A percentile compares a stretch with the other conserved stretches of the same genome.
Evolutionary conservation across 768 basidiomycete species (phyloP).

Genomic region (Psilocybe tampanensis): DNA sequence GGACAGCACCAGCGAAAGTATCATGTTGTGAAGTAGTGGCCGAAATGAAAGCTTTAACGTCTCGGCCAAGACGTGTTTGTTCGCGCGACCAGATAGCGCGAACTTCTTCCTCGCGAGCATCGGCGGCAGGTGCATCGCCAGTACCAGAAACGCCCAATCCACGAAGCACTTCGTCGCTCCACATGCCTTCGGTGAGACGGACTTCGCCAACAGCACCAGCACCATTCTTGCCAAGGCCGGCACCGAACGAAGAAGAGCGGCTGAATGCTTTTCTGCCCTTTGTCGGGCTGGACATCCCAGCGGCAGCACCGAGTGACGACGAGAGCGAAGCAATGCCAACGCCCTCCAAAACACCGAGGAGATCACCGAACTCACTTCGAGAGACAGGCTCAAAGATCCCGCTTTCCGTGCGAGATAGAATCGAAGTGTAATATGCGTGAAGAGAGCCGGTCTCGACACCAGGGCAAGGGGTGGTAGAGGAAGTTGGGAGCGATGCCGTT

Average conservation of each 20-base stretch:
- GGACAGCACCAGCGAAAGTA: slow-evolving; percentile 46
- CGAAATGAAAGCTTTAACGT: slow-evolving; percentile 35
- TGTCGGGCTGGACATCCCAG: slow-evolving; percentile 40
- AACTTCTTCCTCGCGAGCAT: slow-evolving; percentile 29
- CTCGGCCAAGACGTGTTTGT: slow-evolving; percentile 43
- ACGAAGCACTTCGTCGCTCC: slow-evolving; percentile 69
- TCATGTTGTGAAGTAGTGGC: slow-evolving; percentile 19
- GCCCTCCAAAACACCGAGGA: slow-evolving; percentile 73
- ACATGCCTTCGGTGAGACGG: slow-evolving; percentile 60
- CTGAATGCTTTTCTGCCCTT: slow-evolving; percentile 54
- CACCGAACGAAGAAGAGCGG: slow-evolving; percentile 61
- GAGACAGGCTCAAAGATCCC: slow-evolving; percentile 66
- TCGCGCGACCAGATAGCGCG: slow-evolving; percentile 55
- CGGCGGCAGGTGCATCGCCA: slow-evolving; percentile 20
- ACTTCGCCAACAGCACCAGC: slow-evolving; percentile 50
- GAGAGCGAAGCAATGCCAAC: slow-evolving; percentile 59
- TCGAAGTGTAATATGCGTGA: slow-evolving; percentile 60
- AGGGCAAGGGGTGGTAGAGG: slow-evolving; percentile 20
- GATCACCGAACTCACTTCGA: slow-evolving; percentile 75
- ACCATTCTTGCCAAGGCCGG: slow-evolving; percentile 35
- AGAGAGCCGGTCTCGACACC: slow-evolving; percentile 58
- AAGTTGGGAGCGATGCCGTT: slow-evolving; percentile 34
- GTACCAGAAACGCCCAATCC: slow-evolving; percentile 57
- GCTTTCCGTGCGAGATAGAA: slow-evolving; percentile 58
- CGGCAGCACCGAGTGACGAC: slow-evolving; percentile 30